Conservation (phyloP, 2,329 filamentous ascomycete genomes). For the Elsinoe australis region DNA sequence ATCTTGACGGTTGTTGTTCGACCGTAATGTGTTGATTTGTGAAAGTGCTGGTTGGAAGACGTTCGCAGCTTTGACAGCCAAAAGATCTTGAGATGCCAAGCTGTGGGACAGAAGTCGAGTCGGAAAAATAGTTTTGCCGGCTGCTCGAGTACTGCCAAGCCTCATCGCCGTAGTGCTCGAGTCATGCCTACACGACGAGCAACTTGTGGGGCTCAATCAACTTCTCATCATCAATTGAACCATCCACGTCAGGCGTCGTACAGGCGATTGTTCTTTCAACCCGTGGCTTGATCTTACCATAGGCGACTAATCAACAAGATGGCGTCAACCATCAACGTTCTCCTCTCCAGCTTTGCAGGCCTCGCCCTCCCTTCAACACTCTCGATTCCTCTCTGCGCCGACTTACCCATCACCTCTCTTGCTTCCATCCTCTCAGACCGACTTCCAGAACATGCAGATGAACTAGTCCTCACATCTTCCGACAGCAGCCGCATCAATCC, state of each 20-base stretch:
- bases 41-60: not conserved
- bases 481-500: constrained; percentile 62
- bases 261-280: too few relatives aligned
- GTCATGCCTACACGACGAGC: too few relatives aligned
- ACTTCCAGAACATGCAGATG: constrained; percentile 49
- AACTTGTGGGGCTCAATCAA: too few relatives aligned
- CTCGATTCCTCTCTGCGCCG: constrained; percentile 61
- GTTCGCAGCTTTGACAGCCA: not conserved
- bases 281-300: too few relatives aligned
- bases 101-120: not conserved
- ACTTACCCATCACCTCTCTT: constrained; percentile 55
- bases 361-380: constrained; percentile 76
- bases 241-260: too few relatives aligned
- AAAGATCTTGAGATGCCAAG: constrained; percentile 18
- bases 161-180: not conserved
- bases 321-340: constrained; percentile 56
- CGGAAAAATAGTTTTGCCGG: constrained; percentile 14
- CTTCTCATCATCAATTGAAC: too few relatives aligned
- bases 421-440: constrained; percentile 54
- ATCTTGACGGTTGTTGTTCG: constrained; percentile 38
- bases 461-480: constrained; percentile 73
- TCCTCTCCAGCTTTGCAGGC: constrained; percentile 77
- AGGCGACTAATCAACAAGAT: not conserved
- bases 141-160: not conserved
- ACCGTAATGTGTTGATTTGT: constrained; percentile 7